Evolutionary conservation across 1,284 basidiomycete genomes (phyloP).

Genomic region (Heterobasidion irregulare): DNA sequence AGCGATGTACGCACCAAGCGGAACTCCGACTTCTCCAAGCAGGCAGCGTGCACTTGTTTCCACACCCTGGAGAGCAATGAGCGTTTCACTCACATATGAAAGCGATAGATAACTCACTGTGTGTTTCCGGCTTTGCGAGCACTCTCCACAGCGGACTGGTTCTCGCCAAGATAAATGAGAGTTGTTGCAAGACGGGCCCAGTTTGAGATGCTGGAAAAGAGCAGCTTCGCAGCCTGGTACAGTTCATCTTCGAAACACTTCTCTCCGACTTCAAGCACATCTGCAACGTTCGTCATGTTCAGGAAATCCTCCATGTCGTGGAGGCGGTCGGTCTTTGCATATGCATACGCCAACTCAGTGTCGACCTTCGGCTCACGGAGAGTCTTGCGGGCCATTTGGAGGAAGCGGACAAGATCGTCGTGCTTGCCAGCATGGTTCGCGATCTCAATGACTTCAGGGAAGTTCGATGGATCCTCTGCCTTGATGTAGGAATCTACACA

Average conservation of each 20-base stretch:
- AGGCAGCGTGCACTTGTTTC: conserved; percentile 99
- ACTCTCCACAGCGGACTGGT: conserved; percentile 96
- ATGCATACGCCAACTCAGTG: conserved; percentile 94
- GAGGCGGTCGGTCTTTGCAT: conserved; percentile 93
- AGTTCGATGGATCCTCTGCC: conserved; percentile 95
- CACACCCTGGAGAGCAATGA: conserved; percentile 64
- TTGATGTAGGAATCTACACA: conserved; percentile 93
- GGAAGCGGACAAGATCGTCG: conserved; percentile 94
- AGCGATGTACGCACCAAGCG: conserved; percentile 47
- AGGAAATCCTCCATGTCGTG: conserved; percentile 99
- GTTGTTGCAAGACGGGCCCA: conserved; percentile 98
- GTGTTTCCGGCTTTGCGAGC: conserved; percentile 99
- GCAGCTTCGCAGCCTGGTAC: conserved; percentile 93
- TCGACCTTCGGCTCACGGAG: conserved; percentile 97
- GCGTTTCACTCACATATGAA: conserved; percentile 1
- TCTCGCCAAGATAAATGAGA: conserved; percentile 97
- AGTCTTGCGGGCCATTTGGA: conserved; percentile 99
- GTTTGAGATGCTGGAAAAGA: conserved; percentile 97
- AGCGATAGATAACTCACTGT: conserved; percentile 47
- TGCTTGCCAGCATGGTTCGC: conserved; percentile 95
- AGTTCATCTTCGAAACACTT: conserved; percentile 99
- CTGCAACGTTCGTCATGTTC: conserved; percentile 97
- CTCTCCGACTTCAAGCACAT: conserved; percentile 93
- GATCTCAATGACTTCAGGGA: conserved; percentile 95
- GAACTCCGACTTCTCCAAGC: conserved; percentile 97